Percentiles rank a stretch among this genome's conserved stretches.
Evolutionary conservation across 441 rosid species (phyloP).

Genomic region (Croton setiger): DNA sequence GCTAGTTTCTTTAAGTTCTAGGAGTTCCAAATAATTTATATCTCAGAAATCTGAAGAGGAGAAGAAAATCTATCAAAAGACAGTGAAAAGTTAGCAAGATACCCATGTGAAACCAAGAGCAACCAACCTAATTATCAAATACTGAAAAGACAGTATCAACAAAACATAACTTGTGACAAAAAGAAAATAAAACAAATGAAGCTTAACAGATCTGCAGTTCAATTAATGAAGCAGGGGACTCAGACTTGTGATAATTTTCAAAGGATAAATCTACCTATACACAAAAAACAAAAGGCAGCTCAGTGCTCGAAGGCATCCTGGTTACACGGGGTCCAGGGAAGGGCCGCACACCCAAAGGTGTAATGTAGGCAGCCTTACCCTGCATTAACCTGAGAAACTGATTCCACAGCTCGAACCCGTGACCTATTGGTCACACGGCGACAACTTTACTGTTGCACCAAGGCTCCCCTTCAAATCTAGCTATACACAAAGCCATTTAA

Average conservation of each 20-base stretch:
- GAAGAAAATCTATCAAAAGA: neutral
- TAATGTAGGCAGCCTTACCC: no score
- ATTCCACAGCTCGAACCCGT: no score
- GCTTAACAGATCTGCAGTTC: neutral
- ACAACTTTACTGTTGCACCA: no score
- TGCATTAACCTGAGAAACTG: no score
- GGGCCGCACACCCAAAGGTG: no score
- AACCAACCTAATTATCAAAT: slow-evolving; percentile 2
- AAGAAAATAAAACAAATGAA: neutral
- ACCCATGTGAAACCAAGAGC: neutral
- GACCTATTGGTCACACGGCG: no score
- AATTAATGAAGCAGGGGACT: neutral
- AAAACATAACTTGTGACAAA: neutral
- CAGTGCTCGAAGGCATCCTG: no score
- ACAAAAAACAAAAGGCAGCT: no score
- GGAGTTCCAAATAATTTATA: neutral
- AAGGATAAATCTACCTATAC: no score
- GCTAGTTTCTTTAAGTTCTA: slow-evolving; percentile 10
- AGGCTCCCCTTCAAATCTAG: no score
- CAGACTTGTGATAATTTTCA: neutral
- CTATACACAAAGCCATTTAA: no score
- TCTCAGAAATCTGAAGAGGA: neutral
- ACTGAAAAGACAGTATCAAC: neutral
- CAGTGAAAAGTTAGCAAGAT: slow-evolving; percentile 3
- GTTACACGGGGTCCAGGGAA: no score